Conservation (phyloP, 2,329 filamentous ascomycete species). For the Fusarium coffeatum region DNA sequence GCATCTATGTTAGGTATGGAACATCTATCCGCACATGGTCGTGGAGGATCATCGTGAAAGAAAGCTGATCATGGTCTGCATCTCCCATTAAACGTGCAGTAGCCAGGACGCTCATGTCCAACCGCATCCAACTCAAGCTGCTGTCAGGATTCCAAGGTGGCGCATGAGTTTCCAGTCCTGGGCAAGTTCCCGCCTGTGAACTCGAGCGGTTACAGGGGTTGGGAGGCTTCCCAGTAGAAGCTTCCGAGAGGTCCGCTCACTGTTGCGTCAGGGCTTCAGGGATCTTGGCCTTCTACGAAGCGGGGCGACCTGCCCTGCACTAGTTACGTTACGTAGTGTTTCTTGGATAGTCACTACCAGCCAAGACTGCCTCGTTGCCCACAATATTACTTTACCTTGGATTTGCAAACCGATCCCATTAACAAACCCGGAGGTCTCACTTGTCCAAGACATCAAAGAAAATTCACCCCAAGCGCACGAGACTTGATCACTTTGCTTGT, state of each 20-base stretch:
- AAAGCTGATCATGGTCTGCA: slow-evolving; percentile 11
- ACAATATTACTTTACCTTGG: slow-evolving; percentile 16
- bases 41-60: background rate
- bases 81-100: slow-evolving; percentile 31
- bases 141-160: slow-evolving; percentile 23
- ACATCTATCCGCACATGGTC: background rate
- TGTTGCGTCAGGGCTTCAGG: slow-evolving; percentile 37
- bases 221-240: slow-evolving; percentile 17
- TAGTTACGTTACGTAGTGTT: slow-evolving; percentile 41
- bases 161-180: slow-evolving; percentile 23
- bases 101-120: slow-evolving; percentile 29
- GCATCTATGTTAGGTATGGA: background rate
- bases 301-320: slow-evolving; percentile 27
- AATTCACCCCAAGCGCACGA: slow-evolving; percentile 23
- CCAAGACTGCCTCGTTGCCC: slow-evolving; percentile 33
- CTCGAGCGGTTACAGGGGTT: slow-evolving; percentile 30
- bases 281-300: slow-evolving; percentile 23
- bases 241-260: slow-evolving; percentile 31
- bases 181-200: slow-evolving; percentile 15
- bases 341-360: slow-evolving; percentile 25
- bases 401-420: background rate
- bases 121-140: slow-evolving; percentile 15
- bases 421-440: slow-evolving; percentile 12
- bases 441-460: slow-evolving; percentile 32
- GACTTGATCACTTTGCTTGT: slow-evolving; percentile 19